Evolutionary conservation across 2,329 filamentous ascomycete species (phyloP).

Genomic region (Trichophyton simii): DNA sequence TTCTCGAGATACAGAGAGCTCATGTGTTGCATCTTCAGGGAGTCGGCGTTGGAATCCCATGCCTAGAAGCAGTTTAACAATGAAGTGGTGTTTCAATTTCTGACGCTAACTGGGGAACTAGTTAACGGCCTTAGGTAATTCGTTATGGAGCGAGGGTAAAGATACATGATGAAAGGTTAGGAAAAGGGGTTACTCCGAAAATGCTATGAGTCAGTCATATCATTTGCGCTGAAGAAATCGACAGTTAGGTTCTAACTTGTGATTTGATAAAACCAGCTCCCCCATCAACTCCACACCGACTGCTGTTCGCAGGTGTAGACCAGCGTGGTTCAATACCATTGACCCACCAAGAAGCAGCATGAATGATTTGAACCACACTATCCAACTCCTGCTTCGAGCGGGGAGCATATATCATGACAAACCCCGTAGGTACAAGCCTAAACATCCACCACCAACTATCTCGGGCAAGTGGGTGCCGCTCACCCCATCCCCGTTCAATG

Average conservation of each 20-base stretch:
- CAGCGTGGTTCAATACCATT: conserved; percentile 12
- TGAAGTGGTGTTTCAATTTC: not conserved
- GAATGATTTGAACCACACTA: conserved; percentile 55
- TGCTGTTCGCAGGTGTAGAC: not conserved
- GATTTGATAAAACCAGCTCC: not conserved
- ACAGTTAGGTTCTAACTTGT: not conserved
- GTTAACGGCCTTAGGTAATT: too few species aligned
- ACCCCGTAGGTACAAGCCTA: conserved; percentile 59
- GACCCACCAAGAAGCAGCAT: conserved; percentile 58
- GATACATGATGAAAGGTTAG: not conserved
- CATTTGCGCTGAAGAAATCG: too few species aligned
- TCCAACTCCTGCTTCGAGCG: conserved; percentile 55
- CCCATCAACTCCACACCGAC: not conserved
- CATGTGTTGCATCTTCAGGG: not conserved
- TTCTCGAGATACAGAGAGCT: not conserved
- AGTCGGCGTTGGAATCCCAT: not conserved
- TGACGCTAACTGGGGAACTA: not conserved
- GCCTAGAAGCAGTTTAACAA: not conserved
- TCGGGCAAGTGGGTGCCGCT: conserved; percentile 44
- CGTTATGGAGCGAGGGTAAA: not conserved
- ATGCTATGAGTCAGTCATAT: too few species aligned
- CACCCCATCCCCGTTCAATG: conserved; percentile 65
- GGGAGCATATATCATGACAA: conserved; percentile 74
- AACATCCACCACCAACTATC: conserved; percentile 52
- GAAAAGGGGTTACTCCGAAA: not conserved